A percentile compares a stretch with the other conserved stretches of the same genome.
Evolutionary conservation across 768 basidiomycete species (phyloP).

Genomic region (Panellus pusillus): DNA sequence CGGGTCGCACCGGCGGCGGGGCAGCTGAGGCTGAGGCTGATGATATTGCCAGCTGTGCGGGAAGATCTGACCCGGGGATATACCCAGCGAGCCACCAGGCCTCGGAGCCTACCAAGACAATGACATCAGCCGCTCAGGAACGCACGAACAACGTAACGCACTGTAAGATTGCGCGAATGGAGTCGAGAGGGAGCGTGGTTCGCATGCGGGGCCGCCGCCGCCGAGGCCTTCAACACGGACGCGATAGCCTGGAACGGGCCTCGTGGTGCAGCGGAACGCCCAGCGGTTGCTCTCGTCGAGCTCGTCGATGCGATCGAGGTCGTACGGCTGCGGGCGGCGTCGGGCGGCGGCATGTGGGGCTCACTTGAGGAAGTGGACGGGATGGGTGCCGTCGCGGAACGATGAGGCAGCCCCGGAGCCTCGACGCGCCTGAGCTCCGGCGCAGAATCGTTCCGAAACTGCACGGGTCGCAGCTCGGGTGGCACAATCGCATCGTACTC

Average conservation of each 20-base stretch:
- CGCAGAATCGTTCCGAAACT: slow-evolving; percentile 12
- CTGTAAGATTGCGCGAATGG: slow-evolving; percentile 7
- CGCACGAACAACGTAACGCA: neutral
- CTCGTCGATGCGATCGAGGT: slow-evolving; percentile 74
- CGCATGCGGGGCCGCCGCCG: slow-evolving; percentile 24
- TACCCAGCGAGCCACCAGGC: slow-evolving; percentile 41
- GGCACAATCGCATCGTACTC: slow-evolving; percentile 11
- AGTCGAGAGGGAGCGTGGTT: slow-evolving; percentile 17
- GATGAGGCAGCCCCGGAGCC: slow-evolving; percentile 11
- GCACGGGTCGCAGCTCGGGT: slow-evolving; percentile 1
- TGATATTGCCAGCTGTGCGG: slow-evolving; percentile 35
- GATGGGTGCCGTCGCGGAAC: slow-evolving; percentile 13
- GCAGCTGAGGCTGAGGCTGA: slow-evolving; percentile 17
- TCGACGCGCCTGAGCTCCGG: slow-evolving; percentile 16
- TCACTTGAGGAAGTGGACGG: neutral
- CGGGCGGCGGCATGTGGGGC: neutral
- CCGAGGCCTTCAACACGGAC: slow-evolving; percentile 30
- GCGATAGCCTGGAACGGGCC: slow-evolving; percentile 73
- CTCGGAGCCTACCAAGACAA: slow-evolving; percentile 7
- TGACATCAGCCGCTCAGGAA: slow-evolving; percentile 8
- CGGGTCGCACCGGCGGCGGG: slow-evolving; percentile 16
- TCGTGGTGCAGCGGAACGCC: slow-evolving; percentile 65
- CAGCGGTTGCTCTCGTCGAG: slow-evolving; percentile 71
- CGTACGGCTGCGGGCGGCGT: slow-evolving; percentile 17
- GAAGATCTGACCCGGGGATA: slow-evolving; percentile 57